Base-by-base conservation (phyloP, 257 asterid genomes). In the Solanum peruvianum region DNA sequence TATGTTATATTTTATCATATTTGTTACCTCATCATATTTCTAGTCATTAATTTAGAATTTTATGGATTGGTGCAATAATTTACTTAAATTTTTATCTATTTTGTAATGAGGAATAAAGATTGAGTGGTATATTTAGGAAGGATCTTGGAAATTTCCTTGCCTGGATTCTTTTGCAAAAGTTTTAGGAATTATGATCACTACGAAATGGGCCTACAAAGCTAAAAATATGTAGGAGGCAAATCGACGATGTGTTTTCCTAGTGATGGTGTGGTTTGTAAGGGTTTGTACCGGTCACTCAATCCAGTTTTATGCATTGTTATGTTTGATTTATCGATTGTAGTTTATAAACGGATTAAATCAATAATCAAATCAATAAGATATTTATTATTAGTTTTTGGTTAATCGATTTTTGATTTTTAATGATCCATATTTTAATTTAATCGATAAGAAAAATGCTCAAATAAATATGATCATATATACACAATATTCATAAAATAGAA, bases 141-240 rank as follows among this genome's bases (percentile, higher is more conserved):
- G 5, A 20, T n/a, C 49, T 80, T 47, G 42, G 84, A 80, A 80
- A 60, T 80, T 80, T 80, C 84, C 66, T 45, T 27, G 27, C 9
- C 42, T 80, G 67, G 84, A 80, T 80, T 80, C n/a, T 78, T 45
- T 78, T 78, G 84, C 62, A 10, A 8, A 78, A 78, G 84, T 25
- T 44, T 41, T 23, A n/a, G 58, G 3, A 76, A 8, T 75, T 41
- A 12, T 64, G 18, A n/a, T 39, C 33, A 41, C 35, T 75, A 41
- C 16, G 58, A 75, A 39, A 37, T 73, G 81, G 47, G 20, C 49
- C 81, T 73, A 73, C 77, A 18, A 70, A 33, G 8, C 14, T 33
- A 69, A 14, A 69, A 15, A 69, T 69, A 31, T 4, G 31, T 39
- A 23, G 82, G 56, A 37, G 82, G 82, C 31, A 75, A 75, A 21